Base-by-base conservation (phyloP, 371 early-diverging fungal genomes). In the Nosema muscidifuracis region DNA sequence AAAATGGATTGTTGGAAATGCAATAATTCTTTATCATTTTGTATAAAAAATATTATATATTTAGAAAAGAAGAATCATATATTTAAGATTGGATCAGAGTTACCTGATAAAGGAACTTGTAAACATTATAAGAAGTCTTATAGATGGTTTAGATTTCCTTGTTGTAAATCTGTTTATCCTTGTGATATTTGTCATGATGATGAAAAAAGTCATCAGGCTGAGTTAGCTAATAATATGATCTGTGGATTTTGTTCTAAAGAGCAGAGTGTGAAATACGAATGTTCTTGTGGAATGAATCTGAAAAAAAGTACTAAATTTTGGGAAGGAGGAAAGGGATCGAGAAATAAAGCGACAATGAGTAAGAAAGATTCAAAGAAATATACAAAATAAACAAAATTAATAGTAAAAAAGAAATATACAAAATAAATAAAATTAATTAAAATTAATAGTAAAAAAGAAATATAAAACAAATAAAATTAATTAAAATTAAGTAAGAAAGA, bases 81-180 rank as follows among this genome's bases (percentile, higher is more conserved):
- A 71, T 43, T 82, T 79, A 43, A 83, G 82, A 1, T 60, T 55
- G 76, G 77, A 0, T 18, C 43, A 16, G 72, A 63, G 16, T 60
- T 83, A 9, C 80, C 78, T 28, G 42, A 73, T 13, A 86, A 88
- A 61, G 96, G 97, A 0, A 85, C 90, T 0, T 96, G 97, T 79
- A 81, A 84, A 60, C 95, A 96, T 81, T 96, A 93, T 82, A 85
- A 87, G 36, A 91, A 90, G 81, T 91, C 91, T 4, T 89, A 87
- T 62, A 86, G 93, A 56, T 94, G 93, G 93, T 91, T 95, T 82
- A 86, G 94, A 16, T 97, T 97, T 82, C 90, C 92, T 0, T 97
- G 97, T 84, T 92, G 92, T 77, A 86, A 87, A 62, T 65, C 62
- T 68, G 80, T 89, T 1, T 93, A 88, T 82, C 88, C 95, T 0